Evolutionary conservation across 257 asterid species (phyloP), one percentile per base, ranked within the genome.

Genomic region (Solanum ahanhuiri): DNA sequence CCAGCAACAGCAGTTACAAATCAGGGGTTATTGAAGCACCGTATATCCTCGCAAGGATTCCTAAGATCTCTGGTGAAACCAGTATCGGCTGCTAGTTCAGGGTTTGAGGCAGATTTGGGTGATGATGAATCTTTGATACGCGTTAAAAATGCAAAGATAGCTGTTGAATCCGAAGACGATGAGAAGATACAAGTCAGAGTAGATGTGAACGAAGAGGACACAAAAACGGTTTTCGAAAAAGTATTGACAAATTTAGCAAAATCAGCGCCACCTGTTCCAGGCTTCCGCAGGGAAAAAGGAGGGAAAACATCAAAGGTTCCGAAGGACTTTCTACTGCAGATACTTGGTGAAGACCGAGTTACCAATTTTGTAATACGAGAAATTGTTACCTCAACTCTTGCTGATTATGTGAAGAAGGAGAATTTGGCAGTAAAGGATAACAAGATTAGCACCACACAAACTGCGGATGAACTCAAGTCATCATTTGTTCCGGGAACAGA

Each of bases 261-360:
- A 43, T 58, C 96, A 64, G 98, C 97, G 51, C 98, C 97, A 31
- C 98, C 98, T 8, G 91, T 95, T 88, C 97, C 98, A 54, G 98
- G 98, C 17, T 95, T 95, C 86, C 97, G 98, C 82, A 86, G 91
- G 87, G 93, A 91, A 48, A 95, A 93, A 85, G 97, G 98, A 93
- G 98, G 98, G 31, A 72, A 72, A 72, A 72, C 81, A 35, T 72
- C 51, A 2, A 35, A 72, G 97, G 94, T 96, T 70, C 98, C 98
- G 1, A 91, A 86, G 91, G 96, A 93, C 7, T 93, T 94, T 89
- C 91, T 94, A 86, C 89, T 93, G 73, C 92, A 90, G 86, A 94
- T 96, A 85, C 93, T 96, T 39, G 98, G 98, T 45, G 94, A 93
- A 92, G 94, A 91, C 30, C 93, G 94, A 37, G 98, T 96, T 37